phyloP scores from a whole-genome alignment of 768 basidiomycete genomes.

The Steccherinum ochraceum region DNA sequence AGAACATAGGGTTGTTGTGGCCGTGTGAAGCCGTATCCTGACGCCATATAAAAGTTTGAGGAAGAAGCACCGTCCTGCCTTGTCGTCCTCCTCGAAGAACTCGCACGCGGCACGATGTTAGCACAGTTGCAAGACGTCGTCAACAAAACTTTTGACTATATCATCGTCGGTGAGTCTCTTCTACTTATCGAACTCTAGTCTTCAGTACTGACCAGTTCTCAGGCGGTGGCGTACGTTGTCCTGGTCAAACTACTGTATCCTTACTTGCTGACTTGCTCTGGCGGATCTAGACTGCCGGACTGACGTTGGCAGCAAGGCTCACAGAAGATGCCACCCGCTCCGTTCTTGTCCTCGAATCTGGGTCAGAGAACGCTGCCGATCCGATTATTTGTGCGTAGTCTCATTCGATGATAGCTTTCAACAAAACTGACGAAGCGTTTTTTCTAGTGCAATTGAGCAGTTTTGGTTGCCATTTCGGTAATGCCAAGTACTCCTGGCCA shows the following conservation, averaged over 20 bases:
- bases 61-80: no score
- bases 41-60: no score
- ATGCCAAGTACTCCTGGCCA: constrained; percentile 13
- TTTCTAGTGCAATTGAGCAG: constrained; percentile 12
- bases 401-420: background rate
- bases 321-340: constrained; percentile 2
- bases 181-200: background rate
- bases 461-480: constrained; percentile 16
- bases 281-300: constrained; percentile 9
- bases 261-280: no score
- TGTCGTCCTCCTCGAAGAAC: no score
- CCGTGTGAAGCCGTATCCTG: no score
- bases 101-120: no score
- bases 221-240: constrained; percentile 4
- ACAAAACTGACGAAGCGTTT: no score
- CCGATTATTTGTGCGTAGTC: constrained; percentile 5
- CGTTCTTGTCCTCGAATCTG: constrained; percentile 11
- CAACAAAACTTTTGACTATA: constrained; percentile 8
- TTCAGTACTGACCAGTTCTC: no score
- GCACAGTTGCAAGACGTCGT: constrained; percentile 1
- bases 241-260: no score
- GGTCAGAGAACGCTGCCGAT: constrained; percentile 8
- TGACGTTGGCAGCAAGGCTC: constrained; percentile 10
- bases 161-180: constrained; percentile 7
- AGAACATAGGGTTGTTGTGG: no score